Base-by-base conservation (phyloP, 2,329 filamentous ascomycete genomes). In the Dactylellina cionopaga region DNA sequence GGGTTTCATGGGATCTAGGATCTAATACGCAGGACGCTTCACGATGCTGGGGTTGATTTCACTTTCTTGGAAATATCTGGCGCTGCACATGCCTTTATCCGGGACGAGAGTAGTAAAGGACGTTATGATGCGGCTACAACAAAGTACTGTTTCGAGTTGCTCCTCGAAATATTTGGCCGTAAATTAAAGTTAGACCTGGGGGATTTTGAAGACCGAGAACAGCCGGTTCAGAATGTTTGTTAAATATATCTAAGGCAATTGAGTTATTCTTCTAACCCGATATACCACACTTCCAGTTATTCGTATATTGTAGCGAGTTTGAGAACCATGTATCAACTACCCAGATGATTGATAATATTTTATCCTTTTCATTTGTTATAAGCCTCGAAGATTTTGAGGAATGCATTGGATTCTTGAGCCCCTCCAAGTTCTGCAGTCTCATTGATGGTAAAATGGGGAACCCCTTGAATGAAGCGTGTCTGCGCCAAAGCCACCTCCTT, bases 81-180 rank as follows among this genome's bases (percentile, higher is more conserved):
- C 3, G 66, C 66, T 17, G 66, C 73, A 86, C 85, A 96, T 82
- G 93, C 93, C 3, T 97, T 97, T 79, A 96, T 97, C 79, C 86
- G 93, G 15, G 93, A 97, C 78, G 93, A 97, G 83, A 83, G 95
- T 69, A 92, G 90, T 80, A 96, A 96, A 82, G 93, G 92, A n/a
- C 85, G 93, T 24, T 97, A 96, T 78, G 93, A 97, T 79, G 91
- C 93, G 0, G 92, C 91, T 17, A 85, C 97, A 65, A 88, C 89
- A 2, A 94, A 92, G 79, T 86, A 94, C 33, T 96, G 93, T 82
- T 96, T 96, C 79, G 91, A 96, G 83, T 90, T 97, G 80, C 81
- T 97, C 77, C 83, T 95, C 13, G 93, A 97, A 82, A 78, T 96
- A 70, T 97, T 97, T 81, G 88, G 87, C 0, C 84, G 93, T 19